A percentile compares a stretch with the other conserved stretches of the same genome.
Conservation (phyloP, 192 early-diverging fungal species). For the Phlyctochytrium arcticum region DNA sequence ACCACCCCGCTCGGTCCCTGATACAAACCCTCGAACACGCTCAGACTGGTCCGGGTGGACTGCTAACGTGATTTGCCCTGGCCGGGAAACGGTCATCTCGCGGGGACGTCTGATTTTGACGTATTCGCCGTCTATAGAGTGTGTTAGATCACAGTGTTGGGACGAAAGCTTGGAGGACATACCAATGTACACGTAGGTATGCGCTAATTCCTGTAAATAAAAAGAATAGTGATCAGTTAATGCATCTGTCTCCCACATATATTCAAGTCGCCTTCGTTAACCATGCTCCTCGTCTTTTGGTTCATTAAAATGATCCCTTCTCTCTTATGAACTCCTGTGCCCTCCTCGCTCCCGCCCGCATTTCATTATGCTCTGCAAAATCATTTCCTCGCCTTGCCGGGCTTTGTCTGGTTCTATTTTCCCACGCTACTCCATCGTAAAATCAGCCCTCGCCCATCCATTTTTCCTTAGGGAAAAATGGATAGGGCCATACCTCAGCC, state of each 20-base stretch:
- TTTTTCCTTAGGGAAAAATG: too few relatives aligned
- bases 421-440: too few relatives aligned
- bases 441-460: background rate
- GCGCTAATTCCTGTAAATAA: background rate
- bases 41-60: constrained; percentile 2
- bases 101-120: background rate
- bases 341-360: too few relatives aligned
- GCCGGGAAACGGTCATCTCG: background rate
- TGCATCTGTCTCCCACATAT: background rate
- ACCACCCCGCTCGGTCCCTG: too few relatives aligned
- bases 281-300: background rate
- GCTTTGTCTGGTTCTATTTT: too few relatives aligned
- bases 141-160: background rate
- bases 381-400: too few relatives aligned
- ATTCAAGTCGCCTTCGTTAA: background rate
- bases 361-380: too few relatives aligned
- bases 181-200: constrained; percentile 1
- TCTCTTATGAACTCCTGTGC: too few relatives aligned
- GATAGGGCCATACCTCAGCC: background rate
- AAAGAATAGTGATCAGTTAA: too few relatives aligned
- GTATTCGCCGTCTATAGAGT: constrained; percentile 1
- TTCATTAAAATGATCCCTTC: background rate
- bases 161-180: background rate
- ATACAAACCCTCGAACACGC: background rate
- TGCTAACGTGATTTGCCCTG: constrained; percentile 1